Conservation (phyloP, 805 yeast species). For the Kazachstania viticola region DNA sequence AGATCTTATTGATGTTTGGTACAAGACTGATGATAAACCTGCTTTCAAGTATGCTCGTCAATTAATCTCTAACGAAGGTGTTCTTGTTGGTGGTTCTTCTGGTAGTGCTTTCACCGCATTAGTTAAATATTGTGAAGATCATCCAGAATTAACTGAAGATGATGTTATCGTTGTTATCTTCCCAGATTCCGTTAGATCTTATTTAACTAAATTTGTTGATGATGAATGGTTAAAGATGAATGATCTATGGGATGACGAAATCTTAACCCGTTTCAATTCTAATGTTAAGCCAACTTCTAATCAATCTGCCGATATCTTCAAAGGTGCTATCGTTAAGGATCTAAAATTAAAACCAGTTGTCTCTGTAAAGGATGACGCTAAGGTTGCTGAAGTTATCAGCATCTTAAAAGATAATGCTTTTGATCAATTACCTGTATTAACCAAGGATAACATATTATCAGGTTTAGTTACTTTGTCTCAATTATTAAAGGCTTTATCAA, state of each 20-base stretch:
- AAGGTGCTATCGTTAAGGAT: conserved; percentile 51
- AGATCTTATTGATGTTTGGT: conserved; percentile 59
- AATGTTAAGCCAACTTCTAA: conserved; percentile 10
- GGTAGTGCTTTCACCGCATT: conserved; percentile 79
- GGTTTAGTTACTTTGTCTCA: conserved; percentile 72
- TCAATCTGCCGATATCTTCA: conserved; percentile 31
- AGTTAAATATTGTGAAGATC: conserved; percentile 51
- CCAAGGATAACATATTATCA: conserved; percentile 44
- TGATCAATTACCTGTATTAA: conserved; percentile 74
- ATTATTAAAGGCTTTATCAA: conserved; percentile 54
- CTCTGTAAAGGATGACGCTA: conserved; percentile 50
- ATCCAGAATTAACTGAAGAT: conserved; percentile 50
- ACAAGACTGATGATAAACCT: conserved; percentile 75
- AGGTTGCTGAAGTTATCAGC: conserved; percentile 53
- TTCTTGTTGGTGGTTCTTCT: conserved; percentile 81
- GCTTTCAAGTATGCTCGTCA: conserved; percentile 73
- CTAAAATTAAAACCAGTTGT: conserved; percentile 72
- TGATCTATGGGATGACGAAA: conserved; percentile 52
- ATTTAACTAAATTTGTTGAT: conserved; percentile 77
- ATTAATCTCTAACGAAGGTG: conserved; percentile 74
- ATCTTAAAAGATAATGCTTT: conserved; percentile 65
- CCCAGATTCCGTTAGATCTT: conserved; percentile 82
- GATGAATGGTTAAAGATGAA: conserved; percentile 84
- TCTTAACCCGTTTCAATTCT: conserved; percentile 26
- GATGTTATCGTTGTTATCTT: conserved; percentile 69